A percentile compares a stretch with the other conserved stretches of the same genome.
Conservation (phyloP, 225 moss, liverwort and hornwort genomes). For the Climacium dendroides region DNA sequence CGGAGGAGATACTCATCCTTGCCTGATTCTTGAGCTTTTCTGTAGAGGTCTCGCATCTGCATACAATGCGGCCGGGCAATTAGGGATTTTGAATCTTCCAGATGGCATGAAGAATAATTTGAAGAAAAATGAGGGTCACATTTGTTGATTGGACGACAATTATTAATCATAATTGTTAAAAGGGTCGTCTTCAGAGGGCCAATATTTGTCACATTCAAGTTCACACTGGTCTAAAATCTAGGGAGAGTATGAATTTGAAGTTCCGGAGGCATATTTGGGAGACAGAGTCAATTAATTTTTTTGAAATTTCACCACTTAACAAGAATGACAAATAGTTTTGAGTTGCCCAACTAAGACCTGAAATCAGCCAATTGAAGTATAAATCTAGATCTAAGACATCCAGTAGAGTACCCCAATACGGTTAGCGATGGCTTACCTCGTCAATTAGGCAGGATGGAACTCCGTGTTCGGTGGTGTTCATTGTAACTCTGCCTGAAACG, state of each 20-base stretch:
- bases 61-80: neutral
- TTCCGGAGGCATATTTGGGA: neutral
- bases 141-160: neutral
- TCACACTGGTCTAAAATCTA: neutral
- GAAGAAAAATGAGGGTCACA: neutral
- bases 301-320: neutral
- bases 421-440: conserved; percentile 2
- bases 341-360: neutral
- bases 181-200: neutral
- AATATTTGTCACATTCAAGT: neutral
- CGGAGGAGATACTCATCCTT: conserved; percentile 12
- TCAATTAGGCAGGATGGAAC: conserved; percentile 20
- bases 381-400: neutral
- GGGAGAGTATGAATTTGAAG: neutral
- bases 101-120: neutral
- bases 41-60: conserved; percentile 24
- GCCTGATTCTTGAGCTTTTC: conserved; percentile 8
- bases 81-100: neutral
- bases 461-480: conserved; percentile 8
- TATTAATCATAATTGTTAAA: too few species aligned
- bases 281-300: neutral
- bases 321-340: neutral
- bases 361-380: neutral
- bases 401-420: neutral
- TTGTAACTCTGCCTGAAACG: conserved; percentile 26